These are phyloP conservation scores for Dactylorhiza incarnata DNA, from an alignment of 106 monocot genomes.

Conservation along the genomic window DNA sequence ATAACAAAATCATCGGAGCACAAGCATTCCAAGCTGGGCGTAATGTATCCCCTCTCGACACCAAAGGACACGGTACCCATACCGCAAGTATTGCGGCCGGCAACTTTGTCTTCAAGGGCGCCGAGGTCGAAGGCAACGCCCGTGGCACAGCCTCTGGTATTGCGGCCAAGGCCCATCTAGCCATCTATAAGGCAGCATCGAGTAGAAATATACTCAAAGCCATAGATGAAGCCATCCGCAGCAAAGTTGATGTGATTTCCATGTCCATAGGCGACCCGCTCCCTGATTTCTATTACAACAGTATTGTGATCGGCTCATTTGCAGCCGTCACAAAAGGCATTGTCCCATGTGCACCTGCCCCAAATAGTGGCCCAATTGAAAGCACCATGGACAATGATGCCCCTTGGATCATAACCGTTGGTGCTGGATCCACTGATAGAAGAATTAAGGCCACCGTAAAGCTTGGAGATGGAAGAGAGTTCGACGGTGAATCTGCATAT, in stretches of 20 bases:
- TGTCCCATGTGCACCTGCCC: constrained; percentile 31
- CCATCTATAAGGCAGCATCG: constrained; percentile 11
- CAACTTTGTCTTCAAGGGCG: neutral
- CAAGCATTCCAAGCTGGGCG: neutral
- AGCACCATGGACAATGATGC: constrained; percentile 33
- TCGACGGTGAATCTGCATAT: constrained; percentile 24
- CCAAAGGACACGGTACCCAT: constrained; percentile 4
- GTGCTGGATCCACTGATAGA: constrained; percentile 39
- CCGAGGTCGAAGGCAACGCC: neutral
- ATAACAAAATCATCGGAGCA: constrained; percentile 50
- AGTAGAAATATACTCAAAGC: constrained; percentile 7
- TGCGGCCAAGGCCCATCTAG: constrained; percentile 9
- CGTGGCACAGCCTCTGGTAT: neutral
- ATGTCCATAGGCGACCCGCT: constrained; percentile 12
- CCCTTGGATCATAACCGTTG: constrained; percentile 55
- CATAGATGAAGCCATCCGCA: constrained; percentile 46
- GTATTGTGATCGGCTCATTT: constrained; percentile 32
- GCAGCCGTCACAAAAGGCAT: constrained; percentile 25
- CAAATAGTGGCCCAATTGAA: constrained; percentile 27
- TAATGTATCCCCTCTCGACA: neutral
- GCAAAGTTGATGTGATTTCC: constrained; percentile 26
- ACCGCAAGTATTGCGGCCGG: constrained; percentile 6
- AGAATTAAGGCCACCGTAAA: constrained; percentile 18
- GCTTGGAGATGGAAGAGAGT: constrained; percentile 18
- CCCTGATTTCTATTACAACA: constrained; percentile 8